Evolutionary conservation across 768 basidiomycete species (phyloP), one percentile per base, ranked within the genome.

Genomic region (Russula sp.): DNA sequence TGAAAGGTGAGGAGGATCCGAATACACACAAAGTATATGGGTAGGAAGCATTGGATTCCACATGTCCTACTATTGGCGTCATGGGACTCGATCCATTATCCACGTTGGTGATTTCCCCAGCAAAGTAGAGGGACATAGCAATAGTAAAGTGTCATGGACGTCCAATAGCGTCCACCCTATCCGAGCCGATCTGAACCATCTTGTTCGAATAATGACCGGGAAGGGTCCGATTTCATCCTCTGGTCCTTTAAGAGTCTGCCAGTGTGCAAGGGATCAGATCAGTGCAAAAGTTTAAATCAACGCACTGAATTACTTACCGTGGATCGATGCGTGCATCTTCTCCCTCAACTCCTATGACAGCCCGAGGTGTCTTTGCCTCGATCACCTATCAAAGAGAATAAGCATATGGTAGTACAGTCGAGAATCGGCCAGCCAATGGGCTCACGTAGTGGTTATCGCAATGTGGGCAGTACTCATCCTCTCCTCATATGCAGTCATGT

Each of bases 381-480:
- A 96, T 80, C 40, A 98, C 89, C 94, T 98, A 32, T 71, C 28
- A 34, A n/a, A 1, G 38, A 49, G 24, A 40, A 18, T 40, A 4
- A 57, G 42, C 10, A 8, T 7, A 22, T 24, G 38, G 32, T 28
- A 16, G 42, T 50, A 26, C 44, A 56, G 10, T 36, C 5, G 54
- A 28, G 16, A 30, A 20, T 28, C 26, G 26, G 36, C 20, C 48
- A 20, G 30, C 42, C 6, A 16, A 18, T 40, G 38, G 38, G 3
- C 90, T 70, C 73, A 96, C 97, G 74, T 95, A 99, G 73, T 95
- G 95, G 73, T 98, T 98, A 76, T 98, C 97, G 73, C 97, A 98
- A 75, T 97, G 90, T 0, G 96, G 97, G 73, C 97, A 98, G 73
- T 88, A 98, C 76, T 99, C 97, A 73, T 98, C 95, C 93, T 94